Conservation (phyloP, 495 filamentous ascomycete species). For the Lasiosphaeriaceae sp. region DNA sequence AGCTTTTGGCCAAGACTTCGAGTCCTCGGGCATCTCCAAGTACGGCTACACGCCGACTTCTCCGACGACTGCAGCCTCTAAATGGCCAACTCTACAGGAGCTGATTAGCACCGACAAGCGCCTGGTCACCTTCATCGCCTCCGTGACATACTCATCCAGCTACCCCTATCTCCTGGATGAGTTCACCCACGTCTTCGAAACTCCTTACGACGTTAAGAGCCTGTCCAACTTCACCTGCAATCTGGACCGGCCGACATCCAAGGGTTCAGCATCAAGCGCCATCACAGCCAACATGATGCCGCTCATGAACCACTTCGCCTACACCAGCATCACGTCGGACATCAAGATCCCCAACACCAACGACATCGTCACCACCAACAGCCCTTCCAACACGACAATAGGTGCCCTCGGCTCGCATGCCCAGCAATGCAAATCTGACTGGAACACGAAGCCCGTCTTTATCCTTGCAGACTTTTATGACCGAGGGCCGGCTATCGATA, state of each 20-base stretch:
- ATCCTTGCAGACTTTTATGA: slow-evolving; percentile 68
- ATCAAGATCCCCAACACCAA: slow-evolving; percentile 54
- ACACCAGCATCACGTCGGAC: slow-evolving; percentile 53
- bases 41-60: slow-evolving; percentile 55
- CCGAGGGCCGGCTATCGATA: slow-evolving; percentile 53
- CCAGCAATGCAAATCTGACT: slow-evolving; percentile 47
- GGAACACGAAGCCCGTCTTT: slow-evolving; percentile 53
- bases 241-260: slow-evolving; percentile 55
- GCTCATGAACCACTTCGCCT: slow-evolving; percentile 71
- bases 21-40: slow-evolving; percentile 47
- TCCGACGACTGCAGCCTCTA: slow-evolving; percentile 36
- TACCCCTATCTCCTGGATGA: slow-evolving; percentile 65
- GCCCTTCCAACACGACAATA: slow-evolving; percentile 32
- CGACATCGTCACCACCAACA: slow-evolving; percentile 55
- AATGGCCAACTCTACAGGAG: slow-evolving; percentile 62
- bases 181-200: slow-evolving; percentile 71
- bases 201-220: slow-evolving; percentile 57
- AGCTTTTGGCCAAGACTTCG: slow-evolving; percentile 52
- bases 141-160: slow-evolving; percentile 42
- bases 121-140: slow-evolving; percentile 60
- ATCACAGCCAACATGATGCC: slow-evolving; percentile 45
- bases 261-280: slow-evolving; percentile 41
- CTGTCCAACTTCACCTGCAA: slow-evolving; percentile 52
- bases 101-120: slow-evolving; percentile 59
- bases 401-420: slow-evolving; percentile 60